A percentile compares a stretch with the other conserved stretches of the same genome.
These are phyloP conservation scores for Cladorrhinum sp. DNA, from an alignment of 2,329 filamentous ascomycete species.

Conservation along the genomic window DNA sequence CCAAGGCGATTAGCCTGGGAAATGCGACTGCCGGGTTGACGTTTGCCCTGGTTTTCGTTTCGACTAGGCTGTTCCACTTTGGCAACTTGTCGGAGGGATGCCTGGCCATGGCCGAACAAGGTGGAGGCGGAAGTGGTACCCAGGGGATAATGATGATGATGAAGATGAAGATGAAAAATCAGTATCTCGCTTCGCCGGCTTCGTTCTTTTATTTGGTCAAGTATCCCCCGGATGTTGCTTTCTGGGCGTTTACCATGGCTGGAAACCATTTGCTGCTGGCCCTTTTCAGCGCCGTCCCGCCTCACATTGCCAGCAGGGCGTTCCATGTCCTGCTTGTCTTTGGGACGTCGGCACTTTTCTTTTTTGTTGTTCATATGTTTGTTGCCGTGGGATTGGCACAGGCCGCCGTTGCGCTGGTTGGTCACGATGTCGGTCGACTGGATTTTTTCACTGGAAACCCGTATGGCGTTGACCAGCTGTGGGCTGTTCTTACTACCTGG, in stretches of 20 bases:
- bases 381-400: constrained; percentile 32
- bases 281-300: constrained; percentile 36
- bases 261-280: constrained; percentile 40
- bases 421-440: constrained; percentile 32
- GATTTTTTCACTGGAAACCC: constrained; percentile 29
- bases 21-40: constrained; percentile 31
- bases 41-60: constrained; percentile 39
- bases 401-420: constrained; percentile 32
- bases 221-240: constrained; percentile 47
- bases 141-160: too few species aligned
- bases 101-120: constrained; percentile 39
- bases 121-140: constrained; percentile 20
- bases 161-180: too few species aligned
- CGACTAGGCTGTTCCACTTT: constrained; percentile 40
- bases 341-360: constrained; percentile 47
- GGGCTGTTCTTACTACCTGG: constrained; percentile 39
- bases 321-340: constrained; percentile 41
- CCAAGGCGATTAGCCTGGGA: constrained; percentile 27
- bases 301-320: constrained; percentile 24
- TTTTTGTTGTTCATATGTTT: constrained; percentile 41
- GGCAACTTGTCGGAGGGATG: constrained; percentile 46
- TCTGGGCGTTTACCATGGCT: constrained; percentile 41
- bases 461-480: constrained; percentile 36
- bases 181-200: constrained; percentile 39
- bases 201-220: constrained; percentile 48